Base-by-base conservation (phyloP, 257 asterid genomes). In the Rubia yunnanensis region DNA sequence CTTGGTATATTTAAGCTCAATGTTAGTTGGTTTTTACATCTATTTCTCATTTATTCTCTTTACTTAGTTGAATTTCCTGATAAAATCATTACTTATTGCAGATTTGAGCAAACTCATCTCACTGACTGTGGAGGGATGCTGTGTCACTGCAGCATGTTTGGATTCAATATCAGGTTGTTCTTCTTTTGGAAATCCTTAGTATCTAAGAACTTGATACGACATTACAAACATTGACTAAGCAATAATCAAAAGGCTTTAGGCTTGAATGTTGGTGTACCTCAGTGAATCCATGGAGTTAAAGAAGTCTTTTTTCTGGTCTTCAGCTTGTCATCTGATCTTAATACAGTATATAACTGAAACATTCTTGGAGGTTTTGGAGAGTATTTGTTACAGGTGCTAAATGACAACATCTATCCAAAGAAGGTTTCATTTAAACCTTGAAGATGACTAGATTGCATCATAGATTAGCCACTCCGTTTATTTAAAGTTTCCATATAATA, bases 41-140 rank as follows among this genome's bases (percentile, higher is more conserved):
- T 36, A 64, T 7, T 63, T 64, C 13, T n/a, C 7, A 5, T 20
- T 24, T 24, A 48, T 49, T 65, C 28, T 30, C 18, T 27, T 22
- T 5, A 65, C n/a, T 7, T n/a, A 65, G 28, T 31, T 49, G 5
- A 4, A 8, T 11, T 27, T 10, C 49, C 14, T 49, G 14, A 65
- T 20, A 11, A 31, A 14, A 48, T 34, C 18, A 32, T 9, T n/a
- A 18, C 22, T 4, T 38, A 17, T 66, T 76, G 70, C 82, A 88
- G 96, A 79, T 73, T 76, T 91, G 83, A 72, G 78, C 66, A 83
- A 80, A 65, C 96, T 91, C 27, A 31, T 81, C 15, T 87, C 91
- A 63, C 74, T 91, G 81, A 85, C 82, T 72, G 72, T 91, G 90
- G 98, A 91, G 76, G 96, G 95, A 72, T 88, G 95, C 80, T 83